These are phyloP conservation scores for Penicillium sp. DNA, from an alignment of 2,329 filamentous ascomycete species.

Conservation along the genomic window DNA sequence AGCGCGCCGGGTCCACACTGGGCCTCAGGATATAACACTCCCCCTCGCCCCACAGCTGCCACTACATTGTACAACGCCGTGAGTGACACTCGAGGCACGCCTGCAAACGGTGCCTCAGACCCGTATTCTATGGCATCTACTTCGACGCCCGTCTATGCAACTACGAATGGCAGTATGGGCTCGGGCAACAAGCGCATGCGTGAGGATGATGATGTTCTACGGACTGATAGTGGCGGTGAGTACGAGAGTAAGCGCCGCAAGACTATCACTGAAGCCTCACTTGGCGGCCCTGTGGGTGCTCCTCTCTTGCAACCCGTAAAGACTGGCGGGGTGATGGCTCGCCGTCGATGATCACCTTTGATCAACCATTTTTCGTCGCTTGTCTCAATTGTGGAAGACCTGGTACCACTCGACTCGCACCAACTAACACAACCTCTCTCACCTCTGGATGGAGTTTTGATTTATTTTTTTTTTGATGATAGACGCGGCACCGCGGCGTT, in stretches of 20 bases:
- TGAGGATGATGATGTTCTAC: conserved; percentile 66
- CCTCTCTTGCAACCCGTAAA: conserved; percentile 50
- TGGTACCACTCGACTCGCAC: background rate
- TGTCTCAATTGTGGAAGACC: background rate
- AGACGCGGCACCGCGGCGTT: conserved; percentile 21
- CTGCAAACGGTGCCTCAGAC: conserved; percentile 69
- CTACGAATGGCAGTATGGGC: conserved; percentile 66
- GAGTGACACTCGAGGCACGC: conserved; percentile 71
- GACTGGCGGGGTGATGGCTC: conserved; percentile 46
- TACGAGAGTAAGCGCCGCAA: conserved; percentile 76
- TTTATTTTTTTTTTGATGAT: conserved; percentile 22
- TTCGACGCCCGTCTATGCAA: conserved; percentile 56
- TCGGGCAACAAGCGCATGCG: conserved; percentile 63
- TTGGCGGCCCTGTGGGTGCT: conserved; percentile 51
- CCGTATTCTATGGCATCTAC: conserved; percentile 71
- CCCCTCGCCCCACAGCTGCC: conserved; percentile 70
- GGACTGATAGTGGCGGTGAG: conserved; percentile 65
- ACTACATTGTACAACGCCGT: conserved; percentile 90
- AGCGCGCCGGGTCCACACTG: conserved; percentile 74
- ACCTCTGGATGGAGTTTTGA: conserved; percentile 23
- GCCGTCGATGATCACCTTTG: conserved; percentile 40
- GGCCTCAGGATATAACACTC: conserved; percentile 73
- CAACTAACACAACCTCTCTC: conserved; percentile 1
- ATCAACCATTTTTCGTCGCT: background rate
- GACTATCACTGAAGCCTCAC: conserved; percentile 66